These are phyloP conservation scores for Kodamaea kaohsiungensis DNA, from an alignment of 805 yeast genomes.

Conservation along the genomic window DNA sequence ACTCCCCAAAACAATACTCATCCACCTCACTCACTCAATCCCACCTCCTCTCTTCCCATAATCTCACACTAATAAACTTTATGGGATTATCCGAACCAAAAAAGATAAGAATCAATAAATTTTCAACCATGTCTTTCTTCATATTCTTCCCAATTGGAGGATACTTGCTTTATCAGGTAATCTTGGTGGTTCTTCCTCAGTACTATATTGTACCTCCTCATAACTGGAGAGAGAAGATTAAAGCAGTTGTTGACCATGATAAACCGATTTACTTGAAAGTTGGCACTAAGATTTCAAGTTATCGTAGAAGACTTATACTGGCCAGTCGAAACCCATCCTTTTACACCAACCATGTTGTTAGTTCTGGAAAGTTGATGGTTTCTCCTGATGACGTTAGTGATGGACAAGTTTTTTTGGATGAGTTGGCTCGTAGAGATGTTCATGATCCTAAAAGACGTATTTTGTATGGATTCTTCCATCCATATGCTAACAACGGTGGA, in stretches of 20 bases:
- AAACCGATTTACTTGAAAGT: constrained; percentile 38
- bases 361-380: constrained; percentile 34
- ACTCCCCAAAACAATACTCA: too few relatives aligned
- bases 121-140: constrained; percentile 5
- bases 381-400: constrained; percentile 29
- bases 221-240: constrained; percentile 38
- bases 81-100: background rate
- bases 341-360: constrained; percentile 37
- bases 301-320: constrained; percentile 36
- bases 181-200: constrained; percentile 31
- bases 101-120: background rate
- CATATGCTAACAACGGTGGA: constrained; percentile 94
- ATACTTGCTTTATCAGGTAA: constrained; percentile 19
- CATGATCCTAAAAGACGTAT: constrained; percentile 40
- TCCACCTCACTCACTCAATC: background rate
- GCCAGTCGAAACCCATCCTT: constrained; percentile 39
- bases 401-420: constrained; percentile 22
- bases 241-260: constrained; percentile 30
- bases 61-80: too few relatives aligned
- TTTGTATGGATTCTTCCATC: constrained; percentile 89
- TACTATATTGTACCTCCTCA: constrained; percentile 40
- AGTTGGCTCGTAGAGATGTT: constrained; percentile 32
- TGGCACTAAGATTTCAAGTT: constrained; percentile 40
- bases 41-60: background rate
- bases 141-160: constrained; percentile 11